Evolutionary conservation across 129 eudicot species (phyloP), one percentile per base, ranked within the genome.

Genomic region (Dittrichia graveolens): DNA sequence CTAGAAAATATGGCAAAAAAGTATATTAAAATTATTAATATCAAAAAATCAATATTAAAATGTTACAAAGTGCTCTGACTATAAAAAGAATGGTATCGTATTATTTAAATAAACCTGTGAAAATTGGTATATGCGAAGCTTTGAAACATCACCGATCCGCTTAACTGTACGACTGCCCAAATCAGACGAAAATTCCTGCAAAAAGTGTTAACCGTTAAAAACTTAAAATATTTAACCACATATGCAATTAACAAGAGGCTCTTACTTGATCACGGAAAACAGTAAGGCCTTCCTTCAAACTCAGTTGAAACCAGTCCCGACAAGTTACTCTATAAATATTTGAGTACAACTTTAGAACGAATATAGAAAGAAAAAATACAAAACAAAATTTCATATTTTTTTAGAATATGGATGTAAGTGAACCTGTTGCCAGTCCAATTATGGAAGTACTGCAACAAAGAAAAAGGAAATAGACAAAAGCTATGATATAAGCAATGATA

Each of bases 391-490:
- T 24, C 9, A 19, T 35, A 47, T 45, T 14, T 41, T 40, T 40
- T 18, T 14, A 15, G 8, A 12, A 40, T 46, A 54, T 16, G 56
- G 45, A 80, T 62, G 62, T 16, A 74, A 49, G 43, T 79, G 11
- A 69, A 94, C 99, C 99, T 88, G 91, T 94, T 94, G 74, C 99
- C 99, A 0, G 99, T 94, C 99, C 99, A 94, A 73, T 94, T 94
- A 87, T 94, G 99, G 60, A 90, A 90, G 63, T 94, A 94, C 99
- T 94, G 86, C 85, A 82, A 65, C 11, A 62, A 13, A 75, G 55
- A 69, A 45, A 77, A 24, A 12, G 18, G 61, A 78, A 79, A 24
- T 5, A 69, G 40, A 12, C n/a, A 40, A 19, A 46, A 10, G 57
- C 54, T 41, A 47, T 24, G 56, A 18, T 10, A 39, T 45, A 53